phyloP scores from a whole-genome alignment of 345 rosid genomes.

The Gossypium longicalyx region DNA sequence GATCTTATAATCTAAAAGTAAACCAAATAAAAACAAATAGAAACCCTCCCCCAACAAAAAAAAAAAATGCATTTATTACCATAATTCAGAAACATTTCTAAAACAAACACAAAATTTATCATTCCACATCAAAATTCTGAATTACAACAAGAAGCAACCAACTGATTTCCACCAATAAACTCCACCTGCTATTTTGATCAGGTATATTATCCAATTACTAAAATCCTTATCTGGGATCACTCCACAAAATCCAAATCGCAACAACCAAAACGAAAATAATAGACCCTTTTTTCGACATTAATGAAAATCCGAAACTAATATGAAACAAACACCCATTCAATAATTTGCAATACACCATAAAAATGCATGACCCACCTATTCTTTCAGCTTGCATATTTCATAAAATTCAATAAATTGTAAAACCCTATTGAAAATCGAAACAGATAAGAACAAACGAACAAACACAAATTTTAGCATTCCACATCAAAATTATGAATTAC shows the following conservation, averaged over 20 bases:
- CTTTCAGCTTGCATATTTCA: too few species aligned
- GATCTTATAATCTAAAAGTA: neutral
- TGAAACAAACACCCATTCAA: too few species aligned
- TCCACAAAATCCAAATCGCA: neutral
- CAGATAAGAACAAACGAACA: too few species aligned
- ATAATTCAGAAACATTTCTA: neutral
- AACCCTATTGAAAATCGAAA: too few species aligned
- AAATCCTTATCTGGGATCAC: neutral
- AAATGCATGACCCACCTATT: neutral
- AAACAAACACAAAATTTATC: neutral
- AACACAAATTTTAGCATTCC: too few species aligned
- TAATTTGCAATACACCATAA: neutral
- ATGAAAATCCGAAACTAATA: too few species aligned
- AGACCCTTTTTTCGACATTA: neutral
- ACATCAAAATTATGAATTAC: too few species aligned
- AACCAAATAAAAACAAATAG: too few species aligned
- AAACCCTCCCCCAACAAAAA: too few species aligned
- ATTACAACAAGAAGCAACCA: too few species aligned
- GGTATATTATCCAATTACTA: neutral
- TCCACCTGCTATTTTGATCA: neutral
- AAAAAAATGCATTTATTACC: neutral
- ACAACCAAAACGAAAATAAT: neutral
- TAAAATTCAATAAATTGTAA: too few species aligned
- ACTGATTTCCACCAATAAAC: neutral
- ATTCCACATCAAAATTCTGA: too few species aligned